These are phyloP conservation scores for Talaromyces pinophilus DNA, from an alignment of 2,329 filamentous ascomycete species.

Conservation along the genomic window DNA sequence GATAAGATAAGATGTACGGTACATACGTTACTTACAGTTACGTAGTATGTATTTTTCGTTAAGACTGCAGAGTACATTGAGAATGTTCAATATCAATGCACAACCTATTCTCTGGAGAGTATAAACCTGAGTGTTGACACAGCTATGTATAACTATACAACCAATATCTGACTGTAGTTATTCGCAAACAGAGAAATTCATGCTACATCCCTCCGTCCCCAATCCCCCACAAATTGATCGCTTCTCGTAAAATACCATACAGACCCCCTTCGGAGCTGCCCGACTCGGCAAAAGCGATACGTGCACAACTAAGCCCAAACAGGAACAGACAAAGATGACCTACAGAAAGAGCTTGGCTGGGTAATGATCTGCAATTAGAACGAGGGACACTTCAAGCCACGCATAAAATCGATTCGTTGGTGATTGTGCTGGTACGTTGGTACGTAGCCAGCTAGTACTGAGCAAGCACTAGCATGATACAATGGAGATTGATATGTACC, in stretches of 20 bases:
- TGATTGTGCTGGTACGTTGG: neutral
- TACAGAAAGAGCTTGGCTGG: neutral
- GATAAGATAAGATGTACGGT: slow-evolving; percentile 10
- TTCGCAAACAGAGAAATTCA: neutral
- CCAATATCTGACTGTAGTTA: neutral
- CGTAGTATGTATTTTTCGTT: neutral
- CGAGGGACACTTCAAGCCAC: neutral
- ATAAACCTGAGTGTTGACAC: neutral
- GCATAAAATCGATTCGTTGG: neutral
- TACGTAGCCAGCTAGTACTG: too few species aligned
- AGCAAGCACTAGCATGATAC: neutral
- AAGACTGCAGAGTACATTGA: neutral
- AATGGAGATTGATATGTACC: neutral
- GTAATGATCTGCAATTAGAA: slow-evolving; percentile 18
- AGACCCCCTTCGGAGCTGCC: neutral
- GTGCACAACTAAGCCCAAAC: neutral
- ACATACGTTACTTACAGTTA: neutral
- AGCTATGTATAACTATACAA: neutral
- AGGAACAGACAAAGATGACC: neutral
- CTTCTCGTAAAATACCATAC: neutral
- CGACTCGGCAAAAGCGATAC: neutral
- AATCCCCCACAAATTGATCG: neutral
- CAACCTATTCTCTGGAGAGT: neutral
- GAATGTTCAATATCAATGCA: neutral
- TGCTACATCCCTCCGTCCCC: neutral